Percentiles rank a stretch among this genome's conserved stretches.
Evolutionary conservation across 805 yeast species (phyloP).

Genomic region (Starmerella floris): DNA sequence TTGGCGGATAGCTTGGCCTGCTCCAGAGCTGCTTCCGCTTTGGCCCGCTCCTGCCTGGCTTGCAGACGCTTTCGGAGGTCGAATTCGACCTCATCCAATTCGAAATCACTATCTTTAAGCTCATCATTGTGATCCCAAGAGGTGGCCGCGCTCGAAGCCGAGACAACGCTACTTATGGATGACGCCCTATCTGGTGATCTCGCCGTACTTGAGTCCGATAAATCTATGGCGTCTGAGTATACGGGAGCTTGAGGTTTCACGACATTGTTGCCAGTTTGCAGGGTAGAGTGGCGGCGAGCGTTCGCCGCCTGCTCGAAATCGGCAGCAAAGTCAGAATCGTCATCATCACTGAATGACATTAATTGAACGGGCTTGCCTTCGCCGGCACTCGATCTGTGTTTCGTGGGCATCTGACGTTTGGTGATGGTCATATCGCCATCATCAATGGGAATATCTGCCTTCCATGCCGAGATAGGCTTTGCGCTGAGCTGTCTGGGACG

Average conservation of each 20-base stretch:
- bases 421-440: constrained; percentile 1
- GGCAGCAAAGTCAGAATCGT: constrained; percentile 16
- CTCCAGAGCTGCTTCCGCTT: constrained; percentile 12
- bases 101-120: constrained; percentile 13
- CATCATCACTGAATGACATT: constrained; percentile 1
- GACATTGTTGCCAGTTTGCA: background rate
- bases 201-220: constrained; percentile 14
- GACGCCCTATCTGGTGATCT: constrained; percentile 18
- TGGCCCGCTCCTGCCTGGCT: constrained; percentile 14
- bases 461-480: constrained; percentile 10
- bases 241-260: background rate
- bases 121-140: constrained; percentile 19
- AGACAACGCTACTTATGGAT: constrained; percentile 15
- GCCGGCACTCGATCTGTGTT: background rate
- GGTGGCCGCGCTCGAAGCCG: constrained; percentile 14
- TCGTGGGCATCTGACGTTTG: background rate
- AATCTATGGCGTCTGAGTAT: constrained; percentile 4
- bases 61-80: constrained; percentile 13
- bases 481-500: constrained; percentile 2
- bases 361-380: background rate
- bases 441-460: constrained; percentile 12
- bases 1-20: constrained; percentile 5
- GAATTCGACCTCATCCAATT: background rate
- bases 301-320: constrained; percentile 13
- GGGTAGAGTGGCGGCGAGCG: background rate